These are phyloP conservation scores for Pleurotus ostreatus DNA, from an alignment of 768 basidiomycete genomes.

Conservation along the genomic window DNA sequence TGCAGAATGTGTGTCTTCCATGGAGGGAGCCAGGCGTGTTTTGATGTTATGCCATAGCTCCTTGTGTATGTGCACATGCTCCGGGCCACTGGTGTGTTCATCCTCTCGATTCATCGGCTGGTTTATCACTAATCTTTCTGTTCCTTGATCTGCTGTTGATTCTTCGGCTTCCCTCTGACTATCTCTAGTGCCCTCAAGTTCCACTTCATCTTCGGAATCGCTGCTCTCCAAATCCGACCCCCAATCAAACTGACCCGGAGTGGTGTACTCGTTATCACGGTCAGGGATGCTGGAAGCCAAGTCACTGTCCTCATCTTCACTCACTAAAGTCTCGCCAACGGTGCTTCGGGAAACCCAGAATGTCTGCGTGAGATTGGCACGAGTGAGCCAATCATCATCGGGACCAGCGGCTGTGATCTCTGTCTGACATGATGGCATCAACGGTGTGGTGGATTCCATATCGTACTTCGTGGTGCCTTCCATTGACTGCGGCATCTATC, in stretches of 20 bases:
- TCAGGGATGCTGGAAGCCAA: too few relatives aligned
- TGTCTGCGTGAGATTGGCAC: too few relatives aligned
- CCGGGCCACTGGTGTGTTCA: neutral
- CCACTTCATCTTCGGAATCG: neutral
- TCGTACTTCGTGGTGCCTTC: neutral
- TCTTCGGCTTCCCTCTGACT: too few relatives aligned
- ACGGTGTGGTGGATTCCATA: neutral
- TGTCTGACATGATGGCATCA: neutral
- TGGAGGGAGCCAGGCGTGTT: conserved; percentile 7
- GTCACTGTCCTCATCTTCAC: too few relatives aligned
- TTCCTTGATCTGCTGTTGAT: too few relatives aligned
- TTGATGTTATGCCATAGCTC: too few relatives aligned
- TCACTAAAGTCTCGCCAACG: too few relatives aligned
- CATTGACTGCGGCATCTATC: neutral
- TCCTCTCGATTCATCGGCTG: neutral
- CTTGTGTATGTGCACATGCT: neutral
- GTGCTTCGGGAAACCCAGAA: too few relatives aligned
- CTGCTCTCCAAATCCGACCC: too few relatives aligned
- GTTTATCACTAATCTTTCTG: neutral
- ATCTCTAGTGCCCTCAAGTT: neutral
- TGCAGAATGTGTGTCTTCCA: conserved; percentile 11
- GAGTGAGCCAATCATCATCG: neutral
- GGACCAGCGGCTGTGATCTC: neutral
- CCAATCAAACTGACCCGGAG: too few relatives aligned
- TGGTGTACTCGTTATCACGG: too few relatives aligned